Evolutionary conservation across 371 early-diverging fungal species (phyloP), one percentile per base, ranked within the genome.

Genomic region (Rhizomucor pusillus): DNA sequence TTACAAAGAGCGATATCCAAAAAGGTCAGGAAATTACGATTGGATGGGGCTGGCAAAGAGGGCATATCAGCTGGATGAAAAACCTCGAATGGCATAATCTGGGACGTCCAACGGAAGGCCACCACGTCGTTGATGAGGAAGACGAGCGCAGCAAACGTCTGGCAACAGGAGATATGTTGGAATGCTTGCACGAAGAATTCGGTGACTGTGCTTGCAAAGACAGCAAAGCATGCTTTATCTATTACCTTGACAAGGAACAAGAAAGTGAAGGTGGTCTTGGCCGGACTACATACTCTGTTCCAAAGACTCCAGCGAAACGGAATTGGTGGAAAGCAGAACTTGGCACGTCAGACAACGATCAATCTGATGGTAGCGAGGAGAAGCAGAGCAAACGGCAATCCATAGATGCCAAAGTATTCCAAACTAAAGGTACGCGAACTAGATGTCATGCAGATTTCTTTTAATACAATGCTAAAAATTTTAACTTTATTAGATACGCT

Each of bases 11-110:
- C 0, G 70, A 72, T 4, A 79, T 92, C 9, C 65, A 57, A 33
- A 68, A 75, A 23, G 88, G 86, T 16, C 81, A 90, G 50, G 94
- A 93, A 64, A 74, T 93, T 37, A 88, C 88, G 0, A 50, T 89
- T 9, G 84, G 79, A 4, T 90, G 90, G 89, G 69, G 80, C 37
- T 88, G 89, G 90, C 86, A 81, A 46, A 71, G 58, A 49, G 84
- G 80, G n/a, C 79, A 79, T 50, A 52, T 71, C 23, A 75, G 66
- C 39, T 63, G 64, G 60, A 50, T 59, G 35, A 72, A 66, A 39
- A 57, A 64, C 11, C 52, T 64, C 16, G 69, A 69, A 29, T 61
- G 23, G 67, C 62, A 40, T 23, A 33, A 43, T 14, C 22, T 18
- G 14, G 36, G 24, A 7, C 20, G 12, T 10, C 54, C 58, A 50